These are phyloP conservation scores for Clonostachys chloroleuca DNA, from an alignment of 2,329 filamentous ascomycete species.

Conservation along the genomic window DNA sequence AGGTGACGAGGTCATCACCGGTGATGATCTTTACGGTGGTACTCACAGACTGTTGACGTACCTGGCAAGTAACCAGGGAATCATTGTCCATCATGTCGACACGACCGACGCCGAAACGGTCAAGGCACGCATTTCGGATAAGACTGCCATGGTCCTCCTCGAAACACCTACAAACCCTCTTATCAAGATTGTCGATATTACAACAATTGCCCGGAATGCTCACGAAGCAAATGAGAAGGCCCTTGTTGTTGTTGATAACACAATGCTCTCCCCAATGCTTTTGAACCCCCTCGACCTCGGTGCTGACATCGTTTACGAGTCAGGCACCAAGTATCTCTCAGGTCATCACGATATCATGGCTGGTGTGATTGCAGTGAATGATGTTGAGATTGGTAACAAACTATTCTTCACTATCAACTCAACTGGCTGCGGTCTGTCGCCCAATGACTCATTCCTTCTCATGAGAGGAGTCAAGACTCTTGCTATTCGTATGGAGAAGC, in stretches of 20 bases:
- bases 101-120: constrained; percentile 77
- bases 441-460: constrained; percentile 93
- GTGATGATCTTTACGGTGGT: constrained; percentile 94
- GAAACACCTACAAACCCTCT: constrained; percentile 97
- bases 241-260: constrained; percentile 93
- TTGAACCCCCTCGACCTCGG: constrained; percentile 91
- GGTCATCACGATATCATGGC: constrained; percentile 99
- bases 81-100: constrained; percentile 93
- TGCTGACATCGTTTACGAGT: constrained; percentile 95
- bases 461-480: constrained; percentile 96
- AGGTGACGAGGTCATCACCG: constrained; percentile 95
- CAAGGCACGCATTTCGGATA: constrained; percentile 61
- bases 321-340: constrained; percentile 94
- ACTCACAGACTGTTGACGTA: constrained; percentile 93
- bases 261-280: constrained; percentile 95
- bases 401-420: constrained; percentile 97
- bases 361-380: constrained; percentile 89
- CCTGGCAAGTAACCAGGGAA: constrained; percentile 82
- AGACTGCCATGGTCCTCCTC: constrained; percentile 92
- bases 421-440: constrained; percentile 88
- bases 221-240: constrained; percentile 76
- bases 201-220: constrained; percentile 68
- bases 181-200: constrained; percentile 96
- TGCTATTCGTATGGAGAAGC: constrained; percentile 97
- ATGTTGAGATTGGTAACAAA: constrained; percentile 74